Evolutionary conservation across 2,329 filamentous ascomycete species (phyloP).

Genomic region (Microdochium trichocladiopsis): DNA sequence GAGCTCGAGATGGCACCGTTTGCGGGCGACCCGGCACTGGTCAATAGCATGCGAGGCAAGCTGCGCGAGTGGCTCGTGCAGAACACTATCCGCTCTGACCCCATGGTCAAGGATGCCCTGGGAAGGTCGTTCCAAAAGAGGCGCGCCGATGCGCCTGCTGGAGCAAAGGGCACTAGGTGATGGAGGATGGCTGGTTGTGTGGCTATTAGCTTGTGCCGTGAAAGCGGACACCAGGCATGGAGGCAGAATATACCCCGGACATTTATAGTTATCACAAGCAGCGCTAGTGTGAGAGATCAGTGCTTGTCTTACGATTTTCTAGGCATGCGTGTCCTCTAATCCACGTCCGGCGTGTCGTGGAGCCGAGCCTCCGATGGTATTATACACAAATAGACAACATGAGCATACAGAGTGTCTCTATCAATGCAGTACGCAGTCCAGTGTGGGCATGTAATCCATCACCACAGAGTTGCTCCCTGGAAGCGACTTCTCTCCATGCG

Average conservation of each 20-base stretch:
- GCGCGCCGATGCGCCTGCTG: conserved; percentile 54
- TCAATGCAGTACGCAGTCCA: too few relatives aligned
- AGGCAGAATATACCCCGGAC: not conserved
- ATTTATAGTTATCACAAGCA: not conserved
- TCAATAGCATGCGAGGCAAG: conserved; percentile 58
- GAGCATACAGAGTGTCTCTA: too few relatives aligned
- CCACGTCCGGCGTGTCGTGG: too few relatives aligned
- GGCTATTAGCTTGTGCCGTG: not conserved
- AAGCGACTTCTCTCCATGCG: too few relatives aligned
- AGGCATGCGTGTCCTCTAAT: too few relatives aligned
- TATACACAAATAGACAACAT: too few relatives aligned
- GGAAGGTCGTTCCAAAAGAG: conserved; percentile 58
- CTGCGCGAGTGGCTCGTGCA: conserved; percentile 84
- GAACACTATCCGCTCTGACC: conserved; percentile 73
- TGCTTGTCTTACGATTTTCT: too few relatives aligned
- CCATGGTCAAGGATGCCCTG: conserved; percentile 76
- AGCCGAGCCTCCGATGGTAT: too few relatives aligned
- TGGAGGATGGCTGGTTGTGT: not conserved
- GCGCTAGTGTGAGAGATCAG: too few relatives aligned
- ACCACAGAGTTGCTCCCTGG: too few relatives aligned
- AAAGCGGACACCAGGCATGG: not conserved
- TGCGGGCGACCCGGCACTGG: conserved; percentile 59
- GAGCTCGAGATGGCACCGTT: conserved; percentile 79
- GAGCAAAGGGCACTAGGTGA: conserved; percentile 37
- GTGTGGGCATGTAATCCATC: too few relatives aligned